Conservation (phyloP, 2,329 filamentous ascomycete genomes). For the Phaeophleospora eucalypticola region DNA sequence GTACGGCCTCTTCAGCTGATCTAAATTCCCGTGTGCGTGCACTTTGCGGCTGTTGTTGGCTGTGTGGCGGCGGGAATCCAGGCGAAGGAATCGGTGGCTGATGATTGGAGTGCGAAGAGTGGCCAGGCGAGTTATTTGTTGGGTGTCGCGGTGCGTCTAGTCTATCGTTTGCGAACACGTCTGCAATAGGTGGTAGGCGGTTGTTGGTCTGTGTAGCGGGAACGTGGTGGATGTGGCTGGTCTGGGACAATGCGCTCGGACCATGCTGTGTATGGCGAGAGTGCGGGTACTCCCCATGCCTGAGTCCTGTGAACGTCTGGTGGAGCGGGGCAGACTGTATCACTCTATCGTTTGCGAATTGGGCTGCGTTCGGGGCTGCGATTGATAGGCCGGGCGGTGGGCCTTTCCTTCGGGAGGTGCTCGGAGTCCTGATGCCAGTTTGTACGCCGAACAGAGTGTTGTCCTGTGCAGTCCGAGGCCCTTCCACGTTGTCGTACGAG, state of each 20-base stretch:
- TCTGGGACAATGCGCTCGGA: slow-evolving; percentile 75
- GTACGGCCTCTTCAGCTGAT: slow-evolving; percentile 92
- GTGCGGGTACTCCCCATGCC: slow-evolving; percentile 54
- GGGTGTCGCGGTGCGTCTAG: slow-evolving; percentile 45
- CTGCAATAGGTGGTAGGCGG: slow-evolving; percentile 85
- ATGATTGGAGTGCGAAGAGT: slow-evolving; percentile 52
- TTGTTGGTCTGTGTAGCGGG: slow-evolving; percentile 87
- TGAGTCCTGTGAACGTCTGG: slow-evolving; percentile 89
- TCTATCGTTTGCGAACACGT: slow-evolving; percentile 81
- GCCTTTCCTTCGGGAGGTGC: slow-evolving; percentile 67
- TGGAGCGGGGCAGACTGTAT: slow-evolving; percentile 94
- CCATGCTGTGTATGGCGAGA: slow-evolving; percentile 60
- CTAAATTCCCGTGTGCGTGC: slow-evolving; percentile 77
- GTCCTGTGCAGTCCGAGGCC: slow-evolving; percentile 32
- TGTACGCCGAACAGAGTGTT: slow-evolving; percentile 41
- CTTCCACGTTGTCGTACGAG: slow-evolving; percentile 29
- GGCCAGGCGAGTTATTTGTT: slow-evolving; percentile 58
- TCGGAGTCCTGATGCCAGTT: slow-evolving; percentile 61
- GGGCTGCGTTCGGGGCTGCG: slow-evolving; percentile 85
- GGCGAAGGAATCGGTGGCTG: slow-evolving; percentile 73
- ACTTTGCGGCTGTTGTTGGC: slow-evolving; percentile 47
- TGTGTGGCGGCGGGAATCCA: slow-evolving; percentile 58
- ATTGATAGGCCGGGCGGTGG: slow-evolving; percentile 89
- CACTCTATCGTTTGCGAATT: slow-evolving; percentile 89
- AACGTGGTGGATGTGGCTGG: slow-evolving; percentile 85